phyloP scores from a whole-genome alignment of 2,329 filamentous ascomycete genomes.

The Alternaria ethzedia region DNA sequence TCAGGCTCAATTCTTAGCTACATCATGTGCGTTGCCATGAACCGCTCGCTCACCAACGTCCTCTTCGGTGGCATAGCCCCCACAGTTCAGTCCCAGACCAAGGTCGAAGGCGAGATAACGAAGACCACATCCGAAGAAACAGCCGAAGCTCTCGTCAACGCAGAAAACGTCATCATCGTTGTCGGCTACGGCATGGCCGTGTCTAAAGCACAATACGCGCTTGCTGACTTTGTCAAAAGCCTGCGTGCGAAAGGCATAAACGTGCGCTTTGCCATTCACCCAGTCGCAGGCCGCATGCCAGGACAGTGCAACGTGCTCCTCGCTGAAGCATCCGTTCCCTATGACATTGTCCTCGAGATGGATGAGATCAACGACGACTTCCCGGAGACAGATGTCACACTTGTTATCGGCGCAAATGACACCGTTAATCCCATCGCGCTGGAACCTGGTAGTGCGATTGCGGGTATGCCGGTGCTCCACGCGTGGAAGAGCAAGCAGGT shows the following conservation, averaged over 20 bases:
- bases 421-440: constrained; percentile 90
- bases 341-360: constrained; percentile 94
- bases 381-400: constrained; percentile 79
- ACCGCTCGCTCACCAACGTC: constrained; percentile 85
- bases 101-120: constrained; percentile 80
- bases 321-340: constrained; percentile 85
- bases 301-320: constrained; percentile 92
- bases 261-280: constrained; percentile 89
- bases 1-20: constrained; percentile 83
- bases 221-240: constrained; percentile 78
- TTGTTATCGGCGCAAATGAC: constrained; percentile 91
- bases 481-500: constrained; percentile 95
- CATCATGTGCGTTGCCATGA: constrained; percentile 81
- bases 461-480: constrained; percentile 90
- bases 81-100: constrained; percentile 67
- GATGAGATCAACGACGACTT: constrained; percentile 97
- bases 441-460: constrained; percentile 82
- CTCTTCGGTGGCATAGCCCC: constrained; percentile 82
- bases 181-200: constrained; percentile 96
- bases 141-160: constrained; percentile 74
- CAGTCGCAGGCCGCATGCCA: constrained; percentile 89
- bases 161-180: constrained; percentile 86
- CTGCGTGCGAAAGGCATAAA: constrained; percentile 78
- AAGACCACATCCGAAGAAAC: constrained; percentile 82
- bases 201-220: constrained; percentile 89